These are phyloP conservation scores for Hyaloscypha variabilis DNA, from an alignment of 495 filamentous ascomycete genomes.

Conservation along the genomic window DNA sequence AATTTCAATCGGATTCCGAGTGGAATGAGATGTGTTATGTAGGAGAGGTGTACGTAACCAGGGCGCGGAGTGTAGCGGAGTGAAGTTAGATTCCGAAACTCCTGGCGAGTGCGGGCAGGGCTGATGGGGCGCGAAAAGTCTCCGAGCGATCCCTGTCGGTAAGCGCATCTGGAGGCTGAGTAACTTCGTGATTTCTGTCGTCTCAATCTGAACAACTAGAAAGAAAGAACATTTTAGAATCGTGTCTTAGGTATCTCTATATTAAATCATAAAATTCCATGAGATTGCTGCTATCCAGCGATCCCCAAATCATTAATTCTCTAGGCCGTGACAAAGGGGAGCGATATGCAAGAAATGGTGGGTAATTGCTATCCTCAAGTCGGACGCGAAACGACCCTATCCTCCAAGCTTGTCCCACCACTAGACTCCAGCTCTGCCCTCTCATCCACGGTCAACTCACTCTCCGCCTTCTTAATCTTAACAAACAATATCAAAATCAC, in stretches of 20 bases:
- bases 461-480: constrained; percentile 65
- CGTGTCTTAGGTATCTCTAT: too few species aligned
- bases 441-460: constrained; percentile 72
- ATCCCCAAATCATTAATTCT: too few species aligned
- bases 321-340: too few species aligned
- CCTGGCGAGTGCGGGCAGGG: neutral
- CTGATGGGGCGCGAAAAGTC: neutral
- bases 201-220: neutral
- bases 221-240: too few species aligned
- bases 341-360: too few species aligned
- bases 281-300: too few species aligned
- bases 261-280: too few species aligned
- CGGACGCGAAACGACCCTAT: too few species aligned
- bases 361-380: too few species aligned
- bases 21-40: neutral
- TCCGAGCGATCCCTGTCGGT: neutral
- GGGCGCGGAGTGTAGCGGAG: neutral
- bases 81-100: neutral
- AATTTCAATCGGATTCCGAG: neutral
- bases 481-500: constrained; percentile 63
- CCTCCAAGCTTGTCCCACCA: neutral
- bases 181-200: too few species aligned
- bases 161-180: neutral
- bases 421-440: constrained; percentile 40
- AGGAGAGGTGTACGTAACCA: neutral